Evolutionary conservation across 176 grass and related monocot species (phyloP), one percentile per base, ranked within the genome.

Genomic region (Ensete glaucum): DNA sequence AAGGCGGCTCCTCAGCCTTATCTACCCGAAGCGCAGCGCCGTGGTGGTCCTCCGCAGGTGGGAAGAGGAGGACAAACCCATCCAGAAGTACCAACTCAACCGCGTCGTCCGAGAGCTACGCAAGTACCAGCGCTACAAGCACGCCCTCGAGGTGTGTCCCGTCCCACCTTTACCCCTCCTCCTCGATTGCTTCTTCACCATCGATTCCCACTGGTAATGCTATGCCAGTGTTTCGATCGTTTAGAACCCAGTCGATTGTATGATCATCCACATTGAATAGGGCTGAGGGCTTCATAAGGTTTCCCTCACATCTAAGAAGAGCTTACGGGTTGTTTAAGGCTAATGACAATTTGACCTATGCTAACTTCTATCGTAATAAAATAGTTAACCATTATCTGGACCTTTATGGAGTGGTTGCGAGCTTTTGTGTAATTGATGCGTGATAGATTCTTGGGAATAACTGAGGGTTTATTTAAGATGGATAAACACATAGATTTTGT

Each of bases 61-160:
- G 88, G 72, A 72, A 27, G 77, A 85, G 82, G 90, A 98, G 54
- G 94, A 90, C 55, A 87, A 87, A 1, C 69, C 71, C 43, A 54
- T 91, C 58, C 88, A 84, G 78, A 96, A 97, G 75, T 93, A 97
- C 88, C 80, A 97, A 84, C 90, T 97, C 72, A 91, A 93, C 78
- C 85, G 88, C 76, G 77, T 93, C 74, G 85, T 93, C 72, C 80
- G 90, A 53, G 88, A 97, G 82, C 88, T 97, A 26, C 87, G 94
- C 56, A 93, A 85, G 85, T 87, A 83, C 74, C 69, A 84, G 9
- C 88, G 90, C 16, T 93, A 82, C 84, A 98, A 98, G 83, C 90
- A 98, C 43, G 90, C 90, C 52, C 88, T 91, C 12, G 88, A 98
- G 84, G 94, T 91, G 64, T 69, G 49, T 11, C n/a, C 10, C 23